phyloP scores from a whole-genome alignment of 164 flowering plant genomes.

The Piper longum region DNA sequence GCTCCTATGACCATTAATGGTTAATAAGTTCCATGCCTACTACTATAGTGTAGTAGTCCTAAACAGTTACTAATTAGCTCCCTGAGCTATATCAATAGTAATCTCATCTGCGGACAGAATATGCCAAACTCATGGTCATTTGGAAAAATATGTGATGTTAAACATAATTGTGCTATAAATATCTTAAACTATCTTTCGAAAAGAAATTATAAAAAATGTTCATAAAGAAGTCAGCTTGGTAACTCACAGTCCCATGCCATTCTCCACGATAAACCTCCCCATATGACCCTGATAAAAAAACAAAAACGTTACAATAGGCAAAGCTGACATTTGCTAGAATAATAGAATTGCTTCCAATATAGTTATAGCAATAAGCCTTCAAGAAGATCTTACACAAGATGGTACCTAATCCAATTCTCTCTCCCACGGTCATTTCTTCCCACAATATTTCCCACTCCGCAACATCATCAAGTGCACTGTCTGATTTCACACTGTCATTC shows the following conservation, averaged over 20 bases:
- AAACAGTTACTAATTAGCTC: not conserved
- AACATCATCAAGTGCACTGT: slow-evolving; percentile 62
- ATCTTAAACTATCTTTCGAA: not conserved
- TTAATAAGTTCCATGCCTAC: no score
- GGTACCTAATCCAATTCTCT: slow-evolving; percentile 96
- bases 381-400: not conserved
- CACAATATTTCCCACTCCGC: slow-evolving; percentile 85
- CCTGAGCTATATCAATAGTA: not conserved
- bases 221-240: slow-evolving; percentile 1
- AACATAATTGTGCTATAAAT: no score
- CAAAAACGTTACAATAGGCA: not conserved
- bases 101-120: not conserved
- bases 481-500: slow-evolving; percentile 57
- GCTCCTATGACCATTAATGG: no score
- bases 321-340: not conserved
- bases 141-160: no score
- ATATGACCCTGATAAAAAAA: slow-evolving; percentile 55
- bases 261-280: slow-evolving; percentile 99
- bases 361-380: not conserved
- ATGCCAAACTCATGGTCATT: not conserved
- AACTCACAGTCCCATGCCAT: slow-evolving; percentile 97
- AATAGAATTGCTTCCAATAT: no score
- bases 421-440: slow-evolving; percentile 92
- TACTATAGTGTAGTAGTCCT: not conserved
- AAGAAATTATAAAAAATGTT: not conserved